Evolutionary conservation across 352 stramenopile species (phyloP).

Genomic region (Phytophthora palmivora): DNA sequence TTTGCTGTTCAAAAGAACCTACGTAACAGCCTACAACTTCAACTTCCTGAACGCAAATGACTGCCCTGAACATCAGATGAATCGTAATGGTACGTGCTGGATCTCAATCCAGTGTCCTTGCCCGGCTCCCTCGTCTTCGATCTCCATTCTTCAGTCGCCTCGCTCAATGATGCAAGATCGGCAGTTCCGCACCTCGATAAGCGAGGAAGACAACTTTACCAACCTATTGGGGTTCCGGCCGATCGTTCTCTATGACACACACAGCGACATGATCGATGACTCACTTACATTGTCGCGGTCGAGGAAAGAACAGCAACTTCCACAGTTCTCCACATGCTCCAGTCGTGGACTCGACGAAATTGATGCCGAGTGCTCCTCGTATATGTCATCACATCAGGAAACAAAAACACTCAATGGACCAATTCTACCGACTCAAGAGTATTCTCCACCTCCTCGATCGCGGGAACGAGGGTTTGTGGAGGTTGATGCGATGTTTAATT

Average conservation of each 20-base stretch:
- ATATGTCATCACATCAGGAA: conserved; percentile 9
- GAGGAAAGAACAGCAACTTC: conserved; percentile 23
- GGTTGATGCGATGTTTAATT: conserved; percentile 55
- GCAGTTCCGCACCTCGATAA: conserved; percentile 3
- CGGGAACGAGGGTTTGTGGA: conserved; percentile 30
- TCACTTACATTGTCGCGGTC: conserved; percentile 37
- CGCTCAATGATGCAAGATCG: conserved; percentile 20
- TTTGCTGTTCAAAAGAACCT: background rate
- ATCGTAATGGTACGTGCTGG: conserved; percentile 17
- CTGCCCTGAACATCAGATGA: conserved; percentile 15
- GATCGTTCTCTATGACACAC: conserved; percentile 35
- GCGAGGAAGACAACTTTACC: conserved; percentile 19
- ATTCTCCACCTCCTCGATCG: conserved; percentile 11
- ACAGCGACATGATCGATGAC: conserved; percentile 28
- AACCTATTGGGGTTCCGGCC: conserved; percentile 27
- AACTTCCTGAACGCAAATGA: conserved; percentile 16
- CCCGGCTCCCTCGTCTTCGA: conserved; percentile 1
- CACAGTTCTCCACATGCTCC: conserved; percentile 26
- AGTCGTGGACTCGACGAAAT: conserved; percentile 37
- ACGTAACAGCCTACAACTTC: conserved; percentile 26
- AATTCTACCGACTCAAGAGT: conserved; percentile 1
- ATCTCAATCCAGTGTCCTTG: conserved; percentile 6
- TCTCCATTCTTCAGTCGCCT: background rate
- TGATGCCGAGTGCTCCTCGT: conserved; percentile 25
- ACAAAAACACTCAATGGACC: background rate